These are phyloP conservation scores for Sonneratia caseolaris DNA, from an alignment of 345 rosid genomes.

Conservation along the genomic window DNA sequence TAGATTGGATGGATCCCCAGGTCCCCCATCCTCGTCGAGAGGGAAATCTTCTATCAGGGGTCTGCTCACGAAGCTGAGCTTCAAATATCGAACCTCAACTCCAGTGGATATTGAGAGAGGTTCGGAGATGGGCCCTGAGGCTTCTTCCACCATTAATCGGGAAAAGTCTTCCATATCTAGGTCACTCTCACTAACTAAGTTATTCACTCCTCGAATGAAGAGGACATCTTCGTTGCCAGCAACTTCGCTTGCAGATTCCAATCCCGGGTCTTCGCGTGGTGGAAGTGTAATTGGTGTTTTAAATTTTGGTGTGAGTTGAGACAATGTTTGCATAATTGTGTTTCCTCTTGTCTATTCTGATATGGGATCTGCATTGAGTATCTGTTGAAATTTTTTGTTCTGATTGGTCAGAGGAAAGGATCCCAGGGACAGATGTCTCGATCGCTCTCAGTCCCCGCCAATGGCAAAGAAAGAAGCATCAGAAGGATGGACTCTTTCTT, in stretches of 20 bases:
- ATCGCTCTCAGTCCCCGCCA: constrained; percentile 75
- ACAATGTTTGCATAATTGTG: background rate
- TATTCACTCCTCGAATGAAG: constrained; percentile 72
- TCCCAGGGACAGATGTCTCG: constrained; percentile 41
- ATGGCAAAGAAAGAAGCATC: constrained; percentile 34
- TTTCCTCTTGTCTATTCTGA: background rate
- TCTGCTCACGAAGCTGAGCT: constrained; percentile 49
- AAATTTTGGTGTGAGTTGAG: constrained; percentile 44
- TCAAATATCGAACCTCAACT: constrained; percentile 39
- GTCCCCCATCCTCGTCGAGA: constrained; percentile 35
- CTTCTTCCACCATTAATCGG: constrained; percentile 15
- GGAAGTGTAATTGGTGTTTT: constrained; percentile 32
- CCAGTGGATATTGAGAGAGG: constrained; percentile 48
- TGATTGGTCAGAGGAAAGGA: constrained; percentile 43
- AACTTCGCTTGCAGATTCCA: constrained; percentile 31
- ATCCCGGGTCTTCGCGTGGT: constrained; percentile 32
- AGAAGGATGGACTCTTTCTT: constrained; percentile 85
- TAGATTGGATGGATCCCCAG: constrained; percentile 33
- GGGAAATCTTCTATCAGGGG: constrained; percentile 58
- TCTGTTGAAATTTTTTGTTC: background rate
- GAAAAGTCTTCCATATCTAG: constrained; percentile 69
- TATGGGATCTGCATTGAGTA: background rate
- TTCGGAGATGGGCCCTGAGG: constrained; percentile 10
- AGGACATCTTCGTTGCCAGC: constrained; percentile 81
- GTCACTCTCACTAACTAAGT: constrained; percentile 68